Base-by-base conservation (phyloP, 2,329 filamentous ascomycete species). In the Fusarium sterilihyphosum region DNA sequence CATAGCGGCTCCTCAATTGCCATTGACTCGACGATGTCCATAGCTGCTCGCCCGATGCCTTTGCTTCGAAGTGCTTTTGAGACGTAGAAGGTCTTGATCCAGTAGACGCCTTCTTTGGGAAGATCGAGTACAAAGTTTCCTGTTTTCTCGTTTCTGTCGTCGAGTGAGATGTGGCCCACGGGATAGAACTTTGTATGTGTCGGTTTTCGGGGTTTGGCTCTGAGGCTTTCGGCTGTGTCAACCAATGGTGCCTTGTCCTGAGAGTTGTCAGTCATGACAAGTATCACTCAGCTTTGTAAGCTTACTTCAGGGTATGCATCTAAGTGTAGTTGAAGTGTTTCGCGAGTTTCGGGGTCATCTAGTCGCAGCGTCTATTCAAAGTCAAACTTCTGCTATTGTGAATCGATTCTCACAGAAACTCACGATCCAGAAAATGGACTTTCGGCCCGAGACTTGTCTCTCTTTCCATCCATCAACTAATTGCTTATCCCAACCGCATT, bases 11-110 rank as follows among this genome's bases (percentile, higher is more conserved):
- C 70, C 10, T 67, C 58, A 4, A 68, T 65, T 3, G 79, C 79
- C 78, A 80, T 79, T 13, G 57, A 61, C 49, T 81, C 80, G 2
- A 78, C 64, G 8, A 70, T 60, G 18, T 80, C 79, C 80, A 81
- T 81, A 0, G 79, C 79, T 11, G 76, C 79, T 3, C 80, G 44
- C 0, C 79, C 80, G 2, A 81, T 60, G 5, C 80, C 80, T 13
- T 71, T 64, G 38, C 74, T 73, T n/a, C 70, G 77, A 5, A 81
- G 54, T 12, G 74, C 73, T 9, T 70, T 50, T 0, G 78, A 74
- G 3, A 81, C 75, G 33, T 78, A 81, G 12, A 81, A 76, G 0
- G 72, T 80, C 49, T 81, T 81, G 44, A 81, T 81, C 79, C 79
- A 81, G 53, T 77, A 80, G 12, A 78, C 43, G 7, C 56, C 59